Conservation (phyloP, 2,329 filamentous ascomycete species). For the Myrmaecium sp. region DNA sequence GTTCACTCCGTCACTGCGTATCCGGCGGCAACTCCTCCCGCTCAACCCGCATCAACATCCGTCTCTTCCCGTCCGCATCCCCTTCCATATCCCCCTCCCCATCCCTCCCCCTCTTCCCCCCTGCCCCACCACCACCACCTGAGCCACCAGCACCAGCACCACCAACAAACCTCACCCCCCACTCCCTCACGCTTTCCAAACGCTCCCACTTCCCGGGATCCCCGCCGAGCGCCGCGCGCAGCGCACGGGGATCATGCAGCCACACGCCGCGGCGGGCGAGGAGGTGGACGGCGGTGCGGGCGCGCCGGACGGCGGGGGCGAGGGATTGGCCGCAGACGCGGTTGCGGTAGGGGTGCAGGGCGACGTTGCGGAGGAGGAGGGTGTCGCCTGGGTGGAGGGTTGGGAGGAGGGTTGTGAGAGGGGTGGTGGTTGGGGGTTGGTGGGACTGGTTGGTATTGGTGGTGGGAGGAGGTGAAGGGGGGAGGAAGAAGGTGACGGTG, state of each 20-base stretch:
- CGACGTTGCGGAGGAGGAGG: conserved; percentile 63
- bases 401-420: conserved; percentile 1
- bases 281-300: conserved; percentile 47
- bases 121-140: conserved; percentile 2
- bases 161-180: conserved; percentile 56
- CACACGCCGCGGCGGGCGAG: conserved; percentile 42
- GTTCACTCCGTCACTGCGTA: conserved; percentile 8
- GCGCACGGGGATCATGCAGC: too few species aligned
- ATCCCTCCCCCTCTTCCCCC: conserved; percentile 10
- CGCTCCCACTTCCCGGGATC: conserved; percentile 41
- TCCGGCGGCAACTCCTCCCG: conserved; percentile 13
- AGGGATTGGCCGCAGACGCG: conserved; percentile 77
- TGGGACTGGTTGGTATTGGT: neutral
- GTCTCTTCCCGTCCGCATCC: conserved; percentile 10
- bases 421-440: neutral
- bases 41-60: conserved; percentile 1
- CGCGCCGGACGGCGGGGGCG: conserved; percentile 50
- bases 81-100: conserved; percentile 6
- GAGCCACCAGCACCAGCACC: conserved; percentile 5
- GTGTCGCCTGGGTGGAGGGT: conserved; percentile 54
- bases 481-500: conserved; percentile 69
- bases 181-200: conserved; percentile 51
- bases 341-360: conserved; percentile 55
- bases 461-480: conserved; percentile 12
- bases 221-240: conserved; percentile 25